A percentile compares a stretch with the other conserved stretches of the same genome.
Evolutionary conservation across 441 rosid genomes (phyloP).

Genomic region (Eutrema salsugineum): DNA sequence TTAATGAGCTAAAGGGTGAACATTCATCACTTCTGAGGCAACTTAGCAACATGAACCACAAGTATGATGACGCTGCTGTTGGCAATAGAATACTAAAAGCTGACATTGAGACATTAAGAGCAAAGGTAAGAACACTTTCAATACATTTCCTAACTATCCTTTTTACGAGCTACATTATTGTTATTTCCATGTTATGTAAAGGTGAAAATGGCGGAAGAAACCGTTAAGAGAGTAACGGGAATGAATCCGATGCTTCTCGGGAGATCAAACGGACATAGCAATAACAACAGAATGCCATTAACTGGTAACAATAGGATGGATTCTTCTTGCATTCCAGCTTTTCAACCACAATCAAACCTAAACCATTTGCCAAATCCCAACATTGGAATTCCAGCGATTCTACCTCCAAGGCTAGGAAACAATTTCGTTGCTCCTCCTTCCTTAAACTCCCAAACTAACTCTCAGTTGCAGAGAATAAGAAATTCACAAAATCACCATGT

Average conservation of each 20-base stretch:
- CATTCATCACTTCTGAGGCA: conserved; percentile 67
- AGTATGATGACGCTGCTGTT: conserved; percentile 77
- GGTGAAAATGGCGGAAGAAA: conserved; percentile 99
- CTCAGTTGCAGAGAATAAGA: conserved; percentile 30
- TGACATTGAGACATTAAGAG: conserved; percentile 87
- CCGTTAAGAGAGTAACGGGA: conserved; percentile 84
- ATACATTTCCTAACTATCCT: not conserved
- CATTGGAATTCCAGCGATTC: conserved; percentile 34
- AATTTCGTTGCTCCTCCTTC: conserved; percentile 33
- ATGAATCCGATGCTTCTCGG: conserved; percentile 67
- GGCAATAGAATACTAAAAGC: conserved; percentile 92
- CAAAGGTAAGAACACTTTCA: conserved; percentile 53
- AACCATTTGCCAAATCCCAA: conserved; percentile 52
- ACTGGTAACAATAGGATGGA: conserved; percentile 43
- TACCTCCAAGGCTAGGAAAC: conserved; percentile 42
- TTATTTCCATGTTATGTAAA: conserved; percentile 11
- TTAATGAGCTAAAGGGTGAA: conserved; percentile 79
- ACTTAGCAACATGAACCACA: conserved; percentile 67
- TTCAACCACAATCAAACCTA: conserved; percentile 47
- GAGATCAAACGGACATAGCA: conserved; percentile 50
- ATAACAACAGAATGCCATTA: conserved; percentile 47
- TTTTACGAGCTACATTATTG: not conserved
- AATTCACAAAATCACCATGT: conserved; percentile 25
- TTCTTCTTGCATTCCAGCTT: conserved; percentile 36
- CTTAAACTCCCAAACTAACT: conserved; percentile 34